Percentiles rank a stretch among this genome's conserved stretches.
phyloP scores from a whole-genome alignment of 345 rosid genomes.

The Dipteronia dyeriana region DNA sequence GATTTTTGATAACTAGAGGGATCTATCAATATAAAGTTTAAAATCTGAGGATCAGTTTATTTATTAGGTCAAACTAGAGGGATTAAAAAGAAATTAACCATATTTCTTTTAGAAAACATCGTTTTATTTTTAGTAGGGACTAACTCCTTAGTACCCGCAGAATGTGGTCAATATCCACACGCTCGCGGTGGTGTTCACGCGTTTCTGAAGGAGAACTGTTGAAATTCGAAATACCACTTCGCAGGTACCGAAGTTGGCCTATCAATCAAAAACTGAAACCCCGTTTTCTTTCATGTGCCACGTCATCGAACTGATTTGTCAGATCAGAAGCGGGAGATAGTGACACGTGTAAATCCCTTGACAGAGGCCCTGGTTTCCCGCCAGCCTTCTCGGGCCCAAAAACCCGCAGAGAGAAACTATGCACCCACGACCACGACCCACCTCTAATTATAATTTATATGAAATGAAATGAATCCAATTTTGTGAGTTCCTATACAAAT shows the following conservation, averaged over 20 bases:
- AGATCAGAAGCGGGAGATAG: neutral
- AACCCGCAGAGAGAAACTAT: neutral
- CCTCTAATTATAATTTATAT: too few relatives aligned
- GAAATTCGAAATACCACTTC: conserved; percentile 7
- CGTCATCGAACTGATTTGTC: conserved; percentile 26
- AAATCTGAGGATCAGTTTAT: too few relatives aligned
- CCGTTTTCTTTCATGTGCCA: conserved; percentile 24
- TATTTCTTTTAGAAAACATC: too few relatives aligned
- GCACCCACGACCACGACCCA: too few relatives aligned
- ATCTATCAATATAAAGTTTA: too few relatives aligned
- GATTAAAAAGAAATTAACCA: too few relatives aligned
- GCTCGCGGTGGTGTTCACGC: neutral
- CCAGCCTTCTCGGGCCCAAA: conserved; percentile 33
- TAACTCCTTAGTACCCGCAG: neutral
- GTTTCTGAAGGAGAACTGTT: neutral
- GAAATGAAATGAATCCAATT: too few relatives aligned
- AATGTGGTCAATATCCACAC: neutral
- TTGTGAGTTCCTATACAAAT: too few relatives aligned
- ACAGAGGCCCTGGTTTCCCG: conserved; percentile 33
- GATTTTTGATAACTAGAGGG: too few relatives aligned
- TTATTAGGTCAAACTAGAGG: too few relatives aligned
- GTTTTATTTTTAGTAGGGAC: conserved; percentile 7
- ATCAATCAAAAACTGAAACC: conserved; percentile 4
- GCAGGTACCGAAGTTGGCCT: conserved; percentile 13
- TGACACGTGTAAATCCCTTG: conserved; percentile 35